These are phyloP conservation scores for Bipolaris cookei DNA, from an alignment of 2,329 filamentous ascomycete genomes.

Conservation along the genomic window DNA sequence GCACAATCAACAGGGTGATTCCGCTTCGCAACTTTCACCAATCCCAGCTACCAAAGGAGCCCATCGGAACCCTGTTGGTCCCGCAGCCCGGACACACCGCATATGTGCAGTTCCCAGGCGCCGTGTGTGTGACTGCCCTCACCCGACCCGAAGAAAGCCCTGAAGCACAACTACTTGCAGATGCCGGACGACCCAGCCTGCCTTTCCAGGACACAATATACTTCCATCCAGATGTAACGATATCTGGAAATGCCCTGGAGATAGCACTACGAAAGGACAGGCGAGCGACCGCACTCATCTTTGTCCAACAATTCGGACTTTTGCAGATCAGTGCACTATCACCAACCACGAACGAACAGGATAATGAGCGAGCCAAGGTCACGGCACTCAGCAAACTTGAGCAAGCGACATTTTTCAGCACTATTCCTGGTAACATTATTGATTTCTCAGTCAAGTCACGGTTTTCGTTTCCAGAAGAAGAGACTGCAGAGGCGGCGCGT, in stretches of 20 bases:
- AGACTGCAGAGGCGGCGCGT: conserved; percentile 78
- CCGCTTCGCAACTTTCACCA: conserved; percentile 63
- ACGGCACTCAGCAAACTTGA: conserved; percentile 89
- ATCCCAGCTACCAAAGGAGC: conserved; percentile 45
- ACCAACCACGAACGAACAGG: conserved; percentile 63
- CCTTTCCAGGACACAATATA: conserved; percentile 88
- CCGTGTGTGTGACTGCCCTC: conserved; percentile 78
- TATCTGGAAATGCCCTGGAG: conserved; percentile 60
- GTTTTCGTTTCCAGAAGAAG: conserved; percentile 69
- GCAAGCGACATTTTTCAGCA: conserved; percentile 92
- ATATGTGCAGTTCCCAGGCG: conserved; percentile 79
- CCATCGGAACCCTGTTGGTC: conserved; percentile 66
- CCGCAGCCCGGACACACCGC: conserved; percentile 80
- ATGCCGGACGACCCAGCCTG: conserved; percentile 45
- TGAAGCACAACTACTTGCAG: conserved; percentile 71
- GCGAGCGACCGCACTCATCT: conserved; percentile 56
- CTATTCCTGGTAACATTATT: conserved; percentile 82
- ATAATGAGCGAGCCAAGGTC: conserved; percentile 57
- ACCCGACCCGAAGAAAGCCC: conserved; percentile 71
- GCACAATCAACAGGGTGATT: conserved; percentile 69
- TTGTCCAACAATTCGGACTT: conserved; percentile 65
- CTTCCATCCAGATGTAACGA: conserved; percentile 64
- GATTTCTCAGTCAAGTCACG: conserved; percentile 75
- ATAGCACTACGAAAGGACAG: conserved; percentile 48
- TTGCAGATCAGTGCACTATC: conserved; percentile 61